Evolutionary conservation across 805 yeast species (phyloP), one percentile per base, ranked within the genome.

Genomic region (Suhomyces sp.): DNA sequence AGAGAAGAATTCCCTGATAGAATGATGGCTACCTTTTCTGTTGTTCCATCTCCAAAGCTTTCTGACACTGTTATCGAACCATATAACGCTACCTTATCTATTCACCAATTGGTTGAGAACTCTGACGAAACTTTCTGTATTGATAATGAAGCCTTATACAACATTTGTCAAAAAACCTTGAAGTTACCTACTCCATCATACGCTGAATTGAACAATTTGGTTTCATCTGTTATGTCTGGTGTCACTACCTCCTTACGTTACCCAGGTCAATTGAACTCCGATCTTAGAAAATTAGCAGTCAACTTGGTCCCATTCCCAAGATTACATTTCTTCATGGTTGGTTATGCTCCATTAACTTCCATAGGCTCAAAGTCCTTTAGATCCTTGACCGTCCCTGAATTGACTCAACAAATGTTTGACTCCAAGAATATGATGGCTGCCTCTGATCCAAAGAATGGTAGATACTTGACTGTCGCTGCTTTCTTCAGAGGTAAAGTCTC

Each of bases 361-460:
- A 78, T 85, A 60, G 88, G 88, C 52, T 82, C 96, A 19, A 85
- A 87, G 67, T 84, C 90, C 12, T 91, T 91, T 78, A 84, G 93
- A 73, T 83, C 91, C 33, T 79, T 88, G 64, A 83, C 91, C 44
- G 97, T 91, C 47, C 93, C 94, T 40, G 97, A 91, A 74, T 83
- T 91, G 65, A 89, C 97, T 47, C 96, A 89, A 75, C 97, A 91
- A 75, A 83, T 91, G 86, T 90, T 91, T 67, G 96, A 90, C 69
- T 81, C 96, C 52, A 87, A 84, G 70, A 91, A 90, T 73, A 88
- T 91, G 94, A 91, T 91, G 97, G 96, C 97, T 40, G 97, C 96
- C 47, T 83, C 93, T 19, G 92, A 91, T 72, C 96, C 97, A 61
- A 81, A 86, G 75, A 85, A 86, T 68, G 97, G 97, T 61, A 83